These are phyloP conservation scores for Vaccinium darrowii DNA, from an alignment of 148 eudicot species.

Conservation along the genomic window DNA sequence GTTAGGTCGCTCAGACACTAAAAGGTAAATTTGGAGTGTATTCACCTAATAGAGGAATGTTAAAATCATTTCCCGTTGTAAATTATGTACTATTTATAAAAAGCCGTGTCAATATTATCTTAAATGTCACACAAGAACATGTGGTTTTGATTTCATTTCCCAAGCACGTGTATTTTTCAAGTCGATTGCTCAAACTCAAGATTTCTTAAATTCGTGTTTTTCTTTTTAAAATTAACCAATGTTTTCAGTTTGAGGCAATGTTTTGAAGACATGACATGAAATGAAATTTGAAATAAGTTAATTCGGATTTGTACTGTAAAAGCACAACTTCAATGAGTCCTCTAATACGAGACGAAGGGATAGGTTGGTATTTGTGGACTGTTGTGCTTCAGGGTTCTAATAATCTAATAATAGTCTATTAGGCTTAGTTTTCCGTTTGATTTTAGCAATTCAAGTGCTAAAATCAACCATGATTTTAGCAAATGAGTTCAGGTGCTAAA, in stretches of 20 bases:
- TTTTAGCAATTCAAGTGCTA: no score
- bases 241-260: not conserved
- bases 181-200: not conserved
- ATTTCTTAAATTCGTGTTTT: not conserved
- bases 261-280: not conserved
- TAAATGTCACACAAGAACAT: not conserved
- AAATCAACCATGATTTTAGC: no score
- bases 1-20: not conserved
- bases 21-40: not conserved
- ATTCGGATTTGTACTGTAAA: not conserved
- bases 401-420: no score
- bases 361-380: not conserved
- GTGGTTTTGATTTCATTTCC: not conserved
- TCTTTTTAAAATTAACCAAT: not conserved
- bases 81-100: not conserved
- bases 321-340: not conserved
- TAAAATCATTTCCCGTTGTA: not conserved
- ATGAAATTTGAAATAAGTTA: not conserved
- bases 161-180: not conserved
- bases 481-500: no score
- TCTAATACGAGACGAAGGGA: not conserved
- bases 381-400: no score
- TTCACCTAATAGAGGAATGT: not conserved
- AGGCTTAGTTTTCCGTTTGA: no score
- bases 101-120: not conserved